Conservation (phyloP, 176 grass and related monocot species). For the Triticum timopheevii region DNA sequence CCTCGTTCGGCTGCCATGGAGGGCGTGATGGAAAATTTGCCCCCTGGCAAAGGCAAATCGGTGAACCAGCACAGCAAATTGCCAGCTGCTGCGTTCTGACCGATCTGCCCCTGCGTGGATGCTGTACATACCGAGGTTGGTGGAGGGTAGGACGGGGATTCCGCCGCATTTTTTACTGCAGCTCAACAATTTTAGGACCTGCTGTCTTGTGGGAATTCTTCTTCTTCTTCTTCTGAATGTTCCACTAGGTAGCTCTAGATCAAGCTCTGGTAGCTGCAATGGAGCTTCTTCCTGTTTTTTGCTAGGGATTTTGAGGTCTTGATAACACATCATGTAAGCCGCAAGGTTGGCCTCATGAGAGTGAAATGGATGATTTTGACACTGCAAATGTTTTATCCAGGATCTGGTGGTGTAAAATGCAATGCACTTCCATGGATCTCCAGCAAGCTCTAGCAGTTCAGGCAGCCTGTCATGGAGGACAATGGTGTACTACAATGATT, state of each 20-base stretch:
- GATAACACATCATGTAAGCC: slow-evolving; percentile 46
- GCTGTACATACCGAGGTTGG: slow-evolving; percentile 35
- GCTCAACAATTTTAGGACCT: slow-evolving; percentile 42
- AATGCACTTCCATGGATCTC: background rate
- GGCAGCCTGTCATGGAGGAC: background rate
- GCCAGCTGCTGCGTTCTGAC: slow-evolving; percentile 11
- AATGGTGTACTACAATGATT: background rate
- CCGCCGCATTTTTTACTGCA: slow-evolving; percentile 29
- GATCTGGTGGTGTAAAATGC: background rate
- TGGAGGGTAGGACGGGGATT: slow-evolving; percentile 23
- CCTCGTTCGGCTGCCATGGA: background rate
- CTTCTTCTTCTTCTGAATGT: background rate
- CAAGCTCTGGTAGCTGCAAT: slow-evolving; percentile 19
- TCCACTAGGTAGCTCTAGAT: slow-evolving; percentile 41
- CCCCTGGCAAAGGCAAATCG: slow-evolving; percentile 2
- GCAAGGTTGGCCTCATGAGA: slow-evolving; percentile 30
- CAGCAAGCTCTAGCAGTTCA: background rate
- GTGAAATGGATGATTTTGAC: slow-evolving; percentile 5
- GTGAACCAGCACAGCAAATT: slow-evolving; percentile 7
- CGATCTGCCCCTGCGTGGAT: background rate
- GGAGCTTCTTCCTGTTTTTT: background rate
- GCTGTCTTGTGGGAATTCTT: background rate
- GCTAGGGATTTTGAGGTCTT: slow-evolving; percentile 23
- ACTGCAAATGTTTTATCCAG: background rate
- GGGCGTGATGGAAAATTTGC: slow-evolving; percentile 16